Evolutionary conservation across 2,329 filamentous ascomycete species (phyloP).

Genomic region (Cercospora brassicicola): DNA sequence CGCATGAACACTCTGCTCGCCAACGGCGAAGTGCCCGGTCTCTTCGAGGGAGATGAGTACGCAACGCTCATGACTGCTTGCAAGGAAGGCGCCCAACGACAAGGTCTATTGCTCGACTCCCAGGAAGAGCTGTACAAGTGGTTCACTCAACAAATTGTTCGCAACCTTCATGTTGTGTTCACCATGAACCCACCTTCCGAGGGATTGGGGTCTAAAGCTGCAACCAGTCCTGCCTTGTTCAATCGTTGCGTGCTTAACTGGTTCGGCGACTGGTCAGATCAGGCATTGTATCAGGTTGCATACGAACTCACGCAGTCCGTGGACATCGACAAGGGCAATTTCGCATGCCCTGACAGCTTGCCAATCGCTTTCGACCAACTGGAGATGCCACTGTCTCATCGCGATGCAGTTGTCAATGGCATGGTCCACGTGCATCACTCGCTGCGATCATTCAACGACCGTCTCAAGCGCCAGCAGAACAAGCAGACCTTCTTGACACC

Average conservation of each 20-base stretch:
- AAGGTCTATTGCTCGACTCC: constrained; percentile 91
- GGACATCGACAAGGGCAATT: constrained; percentile 86
- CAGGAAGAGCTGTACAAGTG: constrained; percentile 99
- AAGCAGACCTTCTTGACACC: constrained; percentile 91
- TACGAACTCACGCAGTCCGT: constrained; percentile 95
- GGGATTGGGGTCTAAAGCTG: constrained; percentile 90
- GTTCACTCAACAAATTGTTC: constrained; percentile 99
- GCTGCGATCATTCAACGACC: constrained; percentile 82
- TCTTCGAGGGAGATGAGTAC: constrained; percentile 98
- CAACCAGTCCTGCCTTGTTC: constrained; percentile 96
- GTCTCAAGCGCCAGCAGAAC: constrained; percentile 86
- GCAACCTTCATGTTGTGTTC: constrained; percentile 98
- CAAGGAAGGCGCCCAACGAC: constrained; percentile 95
- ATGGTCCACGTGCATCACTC: constrained; percentile 99
- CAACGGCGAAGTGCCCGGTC: constrained; percentile 97
- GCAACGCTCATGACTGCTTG: constrained; percentile 98
- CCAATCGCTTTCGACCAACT: constrained; percentile 89
- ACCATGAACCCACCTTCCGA: constrained; percentile 99
- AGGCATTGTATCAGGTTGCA: constrained; percentile 96
- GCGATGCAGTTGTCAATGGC: constrained; percentile 89
- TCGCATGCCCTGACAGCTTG: constrained; percentile 82
- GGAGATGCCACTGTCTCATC: constrained; percentile 79
- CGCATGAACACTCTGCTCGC: constrained; percentile 98
- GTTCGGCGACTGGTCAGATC: constrained; percentile 99
- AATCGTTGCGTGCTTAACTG: constrained; percentile 99